These are phyloP conservation scores for Magnusiomyces suaveolens DNA, from an alignment of 1,139 yeast species.

Conservation along the genomic window DNA sequence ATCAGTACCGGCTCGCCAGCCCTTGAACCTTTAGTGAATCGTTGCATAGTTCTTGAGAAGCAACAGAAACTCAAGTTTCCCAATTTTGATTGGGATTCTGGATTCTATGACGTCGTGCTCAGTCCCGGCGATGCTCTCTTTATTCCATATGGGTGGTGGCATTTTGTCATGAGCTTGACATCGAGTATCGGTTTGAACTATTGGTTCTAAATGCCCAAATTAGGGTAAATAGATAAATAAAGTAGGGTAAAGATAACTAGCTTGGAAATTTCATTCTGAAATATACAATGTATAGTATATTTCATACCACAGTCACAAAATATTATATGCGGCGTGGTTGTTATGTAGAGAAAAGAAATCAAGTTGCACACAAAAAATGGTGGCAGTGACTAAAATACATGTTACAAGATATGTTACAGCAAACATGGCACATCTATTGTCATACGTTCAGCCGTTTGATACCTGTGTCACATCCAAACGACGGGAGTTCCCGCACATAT, in stretches of 20 bases:
- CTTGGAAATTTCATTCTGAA: too few species aligned
- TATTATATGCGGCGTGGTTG: too few species aligned
- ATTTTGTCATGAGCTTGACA: constrained; percentile 20
- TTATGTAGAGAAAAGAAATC: too few species aligned
- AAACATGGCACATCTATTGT: not conserved
- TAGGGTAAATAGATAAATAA: not conserved
- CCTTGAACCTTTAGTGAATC: too few species aligned
- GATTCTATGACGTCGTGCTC: constrained; percentile 19
- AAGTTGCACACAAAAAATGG: too few species aligned
- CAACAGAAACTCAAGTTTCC: constrained; percentile 11
- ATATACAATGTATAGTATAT: not conserved
- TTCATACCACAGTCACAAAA: not conserved
- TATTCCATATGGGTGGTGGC: constrained; percentile 27
- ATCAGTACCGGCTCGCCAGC: not conserved
- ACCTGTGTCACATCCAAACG: too few species aligned
- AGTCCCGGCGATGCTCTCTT: constrained; percentile 25
- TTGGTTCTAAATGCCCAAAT: constrained; percentile 18
- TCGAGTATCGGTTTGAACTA: constrained; percentile 22
- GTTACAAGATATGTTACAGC: not conserved
- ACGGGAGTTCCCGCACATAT: too few species aligned
- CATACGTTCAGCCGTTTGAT: too few species aligned
- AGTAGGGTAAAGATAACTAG: too few species aligned
- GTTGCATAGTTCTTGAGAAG: too few species aligned
- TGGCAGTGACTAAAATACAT: not conserved
- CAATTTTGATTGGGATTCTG: constrained; percentile 21